Evolutionary conservation across 306 rosid genomes (phyloP).

Genomic region (Chamaecrista fasciculata): DNA sequence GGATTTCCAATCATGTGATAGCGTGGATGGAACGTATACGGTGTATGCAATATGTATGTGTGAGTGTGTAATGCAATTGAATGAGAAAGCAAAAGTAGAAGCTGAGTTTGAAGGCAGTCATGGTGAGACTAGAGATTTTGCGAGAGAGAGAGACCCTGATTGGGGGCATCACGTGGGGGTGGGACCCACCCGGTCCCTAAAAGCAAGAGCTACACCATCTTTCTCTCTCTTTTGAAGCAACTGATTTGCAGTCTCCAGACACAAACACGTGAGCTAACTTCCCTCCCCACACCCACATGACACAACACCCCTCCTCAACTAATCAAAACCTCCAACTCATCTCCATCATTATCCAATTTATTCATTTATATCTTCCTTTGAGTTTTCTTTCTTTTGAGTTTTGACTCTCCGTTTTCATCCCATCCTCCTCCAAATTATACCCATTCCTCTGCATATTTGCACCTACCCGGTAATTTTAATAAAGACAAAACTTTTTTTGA

Average conservation of each 20-base stretch:
- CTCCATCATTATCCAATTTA: constrained; percentile 12
- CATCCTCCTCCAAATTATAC: no score
- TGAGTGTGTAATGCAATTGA: constrained; percentile 11
- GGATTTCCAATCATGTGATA: constrained; percentile 42
- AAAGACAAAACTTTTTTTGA: no score
- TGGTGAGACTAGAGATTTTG: no score
- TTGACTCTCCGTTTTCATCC: not conserved
- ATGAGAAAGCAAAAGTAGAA: constrained; percentile 6
- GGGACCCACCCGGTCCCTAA: constrained; percentile 60
- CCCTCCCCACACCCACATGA: constrained; percentile 44
- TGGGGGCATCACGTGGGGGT: constrained; percentile 83
- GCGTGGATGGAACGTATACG: constrained; percentile 47
- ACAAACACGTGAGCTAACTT: constrained; percentile 79
- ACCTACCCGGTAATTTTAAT: no score
- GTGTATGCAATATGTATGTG: not conserved
- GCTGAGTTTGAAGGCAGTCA: no score
- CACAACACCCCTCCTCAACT: constrained; percentile 13
- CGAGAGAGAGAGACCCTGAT: constrained; percentile 40
- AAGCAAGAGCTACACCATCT: constrained; percentile 37
- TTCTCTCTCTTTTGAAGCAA: constrained; percentile 38
- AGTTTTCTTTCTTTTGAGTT: not conserved
- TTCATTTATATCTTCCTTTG: not conserved
- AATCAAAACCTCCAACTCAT: constrained; percentile 38
- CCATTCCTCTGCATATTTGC: no score
- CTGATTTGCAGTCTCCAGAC: constrained; percentile 54